phyloP scores from a whole-genome alignment of 306 rosid species.

The Purshia tridentata region DNA sequence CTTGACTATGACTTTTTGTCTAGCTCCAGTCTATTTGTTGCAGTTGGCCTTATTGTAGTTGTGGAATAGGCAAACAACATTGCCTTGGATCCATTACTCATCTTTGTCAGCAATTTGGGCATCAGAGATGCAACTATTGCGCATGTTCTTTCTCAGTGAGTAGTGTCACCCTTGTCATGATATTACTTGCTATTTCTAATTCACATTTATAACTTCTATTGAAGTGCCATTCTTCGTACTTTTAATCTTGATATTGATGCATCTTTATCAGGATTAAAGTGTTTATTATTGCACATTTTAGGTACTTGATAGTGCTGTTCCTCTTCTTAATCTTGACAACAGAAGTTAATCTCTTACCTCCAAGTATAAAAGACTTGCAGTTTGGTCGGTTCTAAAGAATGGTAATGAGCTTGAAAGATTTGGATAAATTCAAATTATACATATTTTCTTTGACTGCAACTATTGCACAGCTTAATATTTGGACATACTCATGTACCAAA shows the following conservation, averaged over 20 bases:
- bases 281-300: slow-evolving; percentile 20
- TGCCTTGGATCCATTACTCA: slow-evolving; percentile 75
- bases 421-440: no score
- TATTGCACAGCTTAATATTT: no score
- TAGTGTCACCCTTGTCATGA: background rate
- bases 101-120: slow-evolving; percentile 66
- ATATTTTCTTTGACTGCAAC: no score
- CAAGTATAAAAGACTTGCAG: slow-evolving; percentile 72
- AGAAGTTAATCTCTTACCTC: slow-evolving; percentile 73
- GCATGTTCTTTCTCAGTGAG: slow-evolving; percentile 95
- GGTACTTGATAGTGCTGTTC: slow-evolving; percentile 73
- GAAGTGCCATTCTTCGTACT: background rate
- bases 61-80: slow-evolving; percentile 63
- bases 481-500: no score
- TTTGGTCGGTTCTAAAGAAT: slow-evolving; percentile 71
- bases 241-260: background rate
- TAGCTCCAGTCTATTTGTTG: slow-evolving; percentile 3
- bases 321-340: slow-evolving; percentile 55
- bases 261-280: background rate
- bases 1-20: background rate
- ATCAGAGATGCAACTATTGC: slow-evolving; percentile 93
- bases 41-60: slow-evolving; percentile 39
- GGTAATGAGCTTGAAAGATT: slow-evolving; percentile 36
- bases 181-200: background rate
- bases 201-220: background rate